Percentiles rank a stretch among this genome's conserved stretches.
Evolutionary conservation across 306 rosid genomes (phyloP).

Genomic region (Lotus japonicus): DNA sequence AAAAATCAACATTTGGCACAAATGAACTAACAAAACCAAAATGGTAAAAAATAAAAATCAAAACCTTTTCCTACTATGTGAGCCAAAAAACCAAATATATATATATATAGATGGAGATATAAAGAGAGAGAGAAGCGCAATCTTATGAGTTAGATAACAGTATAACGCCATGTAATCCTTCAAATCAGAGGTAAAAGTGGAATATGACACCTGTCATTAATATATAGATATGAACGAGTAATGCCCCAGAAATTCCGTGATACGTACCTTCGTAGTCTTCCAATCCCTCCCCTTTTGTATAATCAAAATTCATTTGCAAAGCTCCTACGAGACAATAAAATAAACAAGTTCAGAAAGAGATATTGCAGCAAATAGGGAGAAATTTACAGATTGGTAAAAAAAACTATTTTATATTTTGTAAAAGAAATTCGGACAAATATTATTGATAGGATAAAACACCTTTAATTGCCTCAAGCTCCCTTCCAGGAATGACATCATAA

Average conservation of each 20-base stretch:
- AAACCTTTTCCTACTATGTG: neutral
- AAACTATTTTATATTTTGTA: neutral
- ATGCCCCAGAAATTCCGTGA: neutral
- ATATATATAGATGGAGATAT: neutral
- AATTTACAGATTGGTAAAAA: neutral
- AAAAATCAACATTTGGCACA: neutral
- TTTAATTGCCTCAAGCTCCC: slow-evolving; percentile 72
- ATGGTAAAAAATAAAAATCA: neutral
- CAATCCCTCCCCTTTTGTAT: slow-evolving; percentile 40
- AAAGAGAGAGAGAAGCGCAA: neutral
- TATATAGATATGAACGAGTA: neutral
- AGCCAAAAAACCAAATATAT: neutral
- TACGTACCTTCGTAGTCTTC: slow-evolving; percentile 55
- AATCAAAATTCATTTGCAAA: slow-evolving; percentile 62
- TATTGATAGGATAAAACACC: slow-evolving; percentile 38
- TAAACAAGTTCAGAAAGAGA: slow-evolving; percentile 19
- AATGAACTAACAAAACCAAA: neutral
- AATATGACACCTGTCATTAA: neutral
- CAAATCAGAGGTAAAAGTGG: neutral
- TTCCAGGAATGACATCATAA: slow-evolving; percentile 72
- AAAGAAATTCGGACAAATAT: slow-evolving; percentile 8
- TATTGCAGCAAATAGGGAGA: neutral
- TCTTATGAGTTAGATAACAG: neutral
- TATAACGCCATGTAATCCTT: neutral
- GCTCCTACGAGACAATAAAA: slow-evolving; percentile 55